Conservation (phyloP, 805 yeast genomes). For the Kluyveromyces starmeri region DNA sequence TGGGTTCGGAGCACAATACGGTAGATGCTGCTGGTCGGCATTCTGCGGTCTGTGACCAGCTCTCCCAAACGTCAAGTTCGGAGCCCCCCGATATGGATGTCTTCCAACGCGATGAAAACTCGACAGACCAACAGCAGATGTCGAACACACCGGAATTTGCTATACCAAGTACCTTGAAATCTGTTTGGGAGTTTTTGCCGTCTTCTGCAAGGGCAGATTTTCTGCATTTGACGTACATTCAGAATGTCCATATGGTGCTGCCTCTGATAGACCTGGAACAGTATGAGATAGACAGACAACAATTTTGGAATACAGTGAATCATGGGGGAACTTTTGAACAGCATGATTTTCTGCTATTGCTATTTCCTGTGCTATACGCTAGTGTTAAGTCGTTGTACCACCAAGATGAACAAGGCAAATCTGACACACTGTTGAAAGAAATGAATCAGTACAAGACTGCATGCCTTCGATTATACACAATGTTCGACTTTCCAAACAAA, state of each 20-base stretch:
- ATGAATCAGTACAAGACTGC: conserved; percentile 43
- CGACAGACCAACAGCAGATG: too few species aligned
- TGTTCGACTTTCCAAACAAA: conserved; percentile 43
- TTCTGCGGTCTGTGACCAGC: too few species aligned
- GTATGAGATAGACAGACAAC: conserved; percentile 38
- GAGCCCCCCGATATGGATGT: too few species aligned
- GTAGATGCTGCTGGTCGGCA: too few species aligned
- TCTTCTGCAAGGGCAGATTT: conserved; percentile 37
- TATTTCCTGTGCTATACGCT: conserved; percentile 49
- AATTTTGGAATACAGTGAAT: conserved; percentile 35
- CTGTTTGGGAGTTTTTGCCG: conserved; percentile 32
- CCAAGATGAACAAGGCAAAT: conserved; percentile 37
- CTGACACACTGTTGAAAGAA: conserved; percentile 32
- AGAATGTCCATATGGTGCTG: conserved; percentile 47
- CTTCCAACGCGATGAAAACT: too few species aligned
- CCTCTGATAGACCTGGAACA: conserved; percentile 42
- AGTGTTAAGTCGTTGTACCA: conserved; percentile 52
- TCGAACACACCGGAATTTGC: not conserved
- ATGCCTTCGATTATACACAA: conserved; percentile 40
- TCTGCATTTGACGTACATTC: conserved; percentile 39
- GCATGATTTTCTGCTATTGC: conserved; percentile 37
- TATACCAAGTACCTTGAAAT: not conserved
- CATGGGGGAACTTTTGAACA: conserved; percentile 13
- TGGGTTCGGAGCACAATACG: not conserved
- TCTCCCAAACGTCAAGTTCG: too few species aligned